Conservation (phyloP, 371 early-diverging fungal species). For the Capniomyces stellatus region DNA sequence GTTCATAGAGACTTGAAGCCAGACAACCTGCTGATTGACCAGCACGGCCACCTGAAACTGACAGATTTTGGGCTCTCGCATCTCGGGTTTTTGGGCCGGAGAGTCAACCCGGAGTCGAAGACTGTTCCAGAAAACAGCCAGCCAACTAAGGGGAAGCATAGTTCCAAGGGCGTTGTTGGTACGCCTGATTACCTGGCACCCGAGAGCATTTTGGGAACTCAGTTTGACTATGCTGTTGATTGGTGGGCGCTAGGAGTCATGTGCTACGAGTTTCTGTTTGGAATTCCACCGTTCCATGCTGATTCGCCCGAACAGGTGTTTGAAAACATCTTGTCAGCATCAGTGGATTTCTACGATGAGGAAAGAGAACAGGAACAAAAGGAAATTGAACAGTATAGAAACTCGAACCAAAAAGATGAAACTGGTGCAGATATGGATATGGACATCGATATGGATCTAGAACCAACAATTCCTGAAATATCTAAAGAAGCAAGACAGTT, state of each 20-base stretch:
- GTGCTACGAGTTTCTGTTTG: conserved; percentile 66
- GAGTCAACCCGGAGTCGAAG: conserved; percentile 13
- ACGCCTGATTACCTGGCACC: conserved; percentile 90
- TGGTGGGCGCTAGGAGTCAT: conserved; percentile 94
- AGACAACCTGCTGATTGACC: conserved; percentile 58
- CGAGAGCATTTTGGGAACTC: conserved; percentile 61
- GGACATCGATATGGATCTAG: conserved; percentile 32
- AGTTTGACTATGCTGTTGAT: conserved; percentile 79
- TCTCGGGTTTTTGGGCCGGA: conserved; percentile 26
- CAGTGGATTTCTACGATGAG: conserved; percentile 34
- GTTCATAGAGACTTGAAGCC: conserved; percentile 76
- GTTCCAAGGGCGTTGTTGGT: conserved; percentile 32
- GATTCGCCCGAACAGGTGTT: conserved; percentile 79
- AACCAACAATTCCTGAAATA: conserved; percentile 43
- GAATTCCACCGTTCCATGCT: conserved; percentile 91
- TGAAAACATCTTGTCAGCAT: conserved; percentile 74
- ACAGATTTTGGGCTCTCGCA: conserved; percentile 77
- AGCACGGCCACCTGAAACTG: conserved; percentile 67
- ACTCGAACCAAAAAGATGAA: too few relatives aligned
- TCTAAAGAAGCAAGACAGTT: conserved; percentile 72
- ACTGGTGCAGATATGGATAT: conserved; percentile 36
- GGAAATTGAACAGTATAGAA: conserved; percentile 68
- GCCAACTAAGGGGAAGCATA: not conserved
- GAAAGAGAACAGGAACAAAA: conserved; percentile 20
- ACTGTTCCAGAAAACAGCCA: not conserved